A percentile compares a stretch with the other conserved stretches of the same genome.
Conservation (phyloP, 2,329 filamentous ascomycete genomes). For the Pseudodiploospora longispora region DNA sequence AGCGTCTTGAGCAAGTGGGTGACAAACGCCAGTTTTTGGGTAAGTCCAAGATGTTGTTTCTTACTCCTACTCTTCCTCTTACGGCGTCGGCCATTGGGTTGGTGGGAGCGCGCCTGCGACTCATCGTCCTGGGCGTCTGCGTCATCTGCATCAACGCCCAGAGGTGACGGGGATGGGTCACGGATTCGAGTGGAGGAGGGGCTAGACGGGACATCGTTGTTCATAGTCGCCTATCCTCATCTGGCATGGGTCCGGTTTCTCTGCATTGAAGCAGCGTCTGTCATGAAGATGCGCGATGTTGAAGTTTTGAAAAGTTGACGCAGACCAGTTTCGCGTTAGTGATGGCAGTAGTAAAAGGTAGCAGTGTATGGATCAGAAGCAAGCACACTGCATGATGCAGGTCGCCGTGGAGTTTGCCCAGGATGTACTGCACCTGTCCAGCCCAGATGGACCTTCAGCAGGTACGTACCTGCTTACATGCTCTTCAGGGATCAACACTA, state of each 20-base stretch:
- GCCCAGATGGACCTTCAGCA: background rate
- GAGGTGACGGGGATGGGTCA: constrained; percentile 11
- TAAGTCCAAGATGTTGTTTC: constrained; percentile 34
- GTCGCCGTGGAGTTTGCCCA: background rate
- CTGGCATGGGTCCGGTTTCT: constrained; percentile 18
- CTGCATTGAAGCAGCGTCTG: constrained; percentile 8
- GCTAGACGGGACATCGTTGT: constrained; percentile 40
- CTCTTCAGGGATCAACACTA: constrained; percentile 7
- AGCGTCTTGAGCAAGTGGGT: constrained; percentile 52
- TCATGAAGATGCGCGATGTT: background rate
- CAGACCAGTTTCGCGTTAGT: background rate
- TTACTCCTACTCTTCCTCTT: constrained; percentile 29
- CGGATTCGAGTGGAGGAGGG: constrained; percentile 28
- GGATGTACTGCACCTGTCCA: too few species aligned
- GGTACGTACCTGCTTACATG: too few species aligned
- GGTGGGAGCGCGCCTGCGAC: constrained; percentile 13
- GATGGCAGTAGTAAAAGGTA: too few species aligned
- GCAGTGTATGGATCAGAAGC: too few species aligned
- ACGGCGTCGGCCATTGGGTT: constrained; percentile 20
- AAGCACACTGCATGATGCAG: background rate
- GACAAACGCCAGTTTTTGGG: constrained; percentile 53
- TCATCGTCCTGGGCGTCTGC: constrained; percentile 6
- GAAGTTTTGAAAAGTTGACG: background rate
- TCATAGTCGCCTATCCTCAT: constrained; percentile 38
- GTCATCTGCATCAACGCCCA: constrained; percentile 10